Conservation (phyloP, 1,139 yeast genomes). For the Zygosaccharomyces sapae region DNA sequence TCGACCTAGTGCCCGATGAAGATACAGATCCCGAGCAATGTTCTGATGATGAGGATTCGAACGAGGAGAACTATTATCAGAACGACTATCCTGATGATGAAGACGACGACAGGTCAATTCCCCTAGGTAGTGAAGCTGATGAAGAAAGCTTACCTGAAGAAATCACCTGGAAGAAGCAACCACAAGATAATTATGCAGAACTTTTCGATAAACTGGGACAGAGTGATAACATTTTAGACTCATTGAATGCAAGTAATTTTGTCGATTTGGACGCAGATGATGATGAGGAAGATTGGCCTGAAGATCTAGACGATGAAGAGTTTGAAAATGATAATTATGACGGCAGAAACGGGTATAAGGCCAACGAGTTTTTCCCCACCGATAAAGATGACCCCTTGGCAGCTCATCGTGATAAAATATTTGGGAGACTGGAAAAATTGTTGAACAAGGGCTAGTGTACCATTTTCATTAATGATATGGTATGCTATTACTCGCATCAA, state of each 20-base stretch:
- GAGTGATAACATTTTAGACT: constrained; percentile 30
- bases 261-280: constrained; percentile 32
- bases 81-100: constrained; percentile 96
- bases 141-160: constrained; percentile 24
- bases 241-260: constrained; percentile 24
- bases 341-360: constrained; percentile 32
- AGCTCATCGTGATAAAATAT: constrained; percentile 57
- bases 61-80: constrained; percentile 85
- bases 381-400: constrained; percentile 61
- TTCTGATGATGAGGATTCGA: constrained; percentile 71
- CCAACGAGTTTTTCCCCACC: constrained; percentile 49
- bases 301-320: constrained; percentile 34
- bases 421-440: constrained; percentile 53
- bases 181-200: constrained; percentile 23
- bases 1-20: constrained; percentile 51
- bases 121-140: constrained; percentile 39
- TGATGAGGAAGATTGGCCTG: constrained; percentile 19
- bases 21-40: constrained; percentile 40
- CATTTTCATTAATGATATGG: no score
- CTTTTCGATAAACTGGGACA: constrained; percentile 36
- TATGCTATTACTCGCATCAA: not conserved
- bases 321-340: constrained; percentile 30
- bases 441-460: constrained; percentile 21
- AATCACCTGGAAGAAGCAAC: constrained; percentile 17
- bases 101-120: constrained; percentile 48